phyloP scores from a whole-genome alignment of 2,329 filamentous ascomycete species.

The Lachnellula cervina region DNA sequence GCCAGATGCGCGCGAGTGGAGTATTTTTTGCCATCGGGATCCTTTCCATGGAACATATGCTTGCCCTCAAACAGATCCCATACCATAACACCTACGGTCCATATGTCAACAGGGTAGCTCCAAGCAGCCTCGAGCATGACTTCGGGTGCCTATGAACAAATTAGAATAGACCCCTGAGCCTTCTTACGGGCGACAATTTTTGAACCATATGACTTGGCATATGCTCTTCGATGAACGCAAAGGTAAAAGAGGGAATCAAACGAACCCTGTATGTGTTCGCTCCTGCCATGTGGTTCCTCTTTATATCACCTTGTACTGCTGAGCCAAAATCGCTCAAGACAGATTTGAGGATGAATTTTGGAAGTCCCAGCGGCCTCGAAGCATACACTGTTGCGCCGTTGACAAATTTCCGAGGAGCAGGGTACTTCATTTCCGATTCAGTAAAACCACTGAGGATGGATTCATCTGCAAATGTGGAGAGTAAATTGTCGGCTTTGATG shows the following conservation, averaged over 20 bases:
- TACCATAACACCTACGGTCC: too few species aligned
- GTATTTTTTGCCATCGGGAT: constrained; percentile 6
- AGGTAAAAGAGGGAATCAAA: not conserved
- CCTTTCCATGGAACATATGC: constrained; percentile 36
- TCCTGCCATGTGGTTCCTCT: constrained; percentile 35
- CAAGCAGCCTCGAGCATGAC: too few species aligned
- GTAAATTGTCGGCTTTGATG: constrained; percentile 45
- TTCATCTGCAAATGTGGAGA: constrained; percentile 35
- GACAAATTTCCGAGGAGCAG: constrained; percentile 39
- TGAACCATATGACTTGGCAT: constrained; percentile 43
- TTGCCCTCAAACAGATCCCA: constrained; percentile 46
- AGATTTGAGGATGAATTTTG: constrained; percentile 29
- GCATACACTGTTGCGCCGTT: constrained; percentile 38
- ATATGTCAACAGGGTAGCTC: too few species aligned
- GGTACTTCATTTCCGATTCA: constrained; percentile 35
- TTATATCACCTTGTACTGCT: constrained; percentile 34
- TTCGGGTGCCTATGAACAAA: too few species aligned
- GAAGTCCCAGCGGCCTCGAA: constrained; percentile 36
- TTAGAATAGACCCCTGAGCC: too few species aligned
- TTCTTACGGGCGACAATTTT: too few species aligned
- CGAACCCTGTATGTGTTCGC: constrained; percentile 37
- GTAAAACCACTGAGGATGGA: constrained; percentile 36
- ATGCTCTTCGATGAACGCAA: constrained; percentile 32
- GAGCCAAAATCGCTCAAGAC: constrained; percentile 48
- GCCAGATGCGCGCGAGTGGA: constrained; percentile 12